Conservation (phyloP, 768 basidiomycete species). For the Mycena galericulata region DNA sequence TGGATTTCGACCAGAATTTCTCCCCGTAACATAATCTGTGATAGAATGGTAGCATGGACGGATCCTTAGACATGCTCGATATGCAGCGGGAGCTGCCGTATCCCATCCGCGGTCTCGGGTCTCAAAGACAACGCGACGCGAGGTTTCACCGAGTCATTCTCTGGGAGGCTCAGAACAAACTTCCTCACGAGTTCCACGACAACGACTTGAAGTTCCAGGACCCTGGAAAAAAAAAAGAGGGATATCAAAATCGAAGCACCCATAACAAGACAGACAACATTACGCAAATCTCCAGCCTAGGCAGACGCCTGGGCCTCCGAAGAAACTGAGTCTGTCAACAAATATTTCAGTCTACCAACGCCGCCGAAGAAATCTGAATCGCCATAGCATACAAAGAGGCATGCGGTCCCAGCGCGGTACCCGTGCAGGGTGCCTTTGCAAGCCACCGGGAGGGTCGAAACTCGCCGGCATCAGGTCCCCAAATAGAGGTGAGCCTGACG, state of each 20-base stretch:
- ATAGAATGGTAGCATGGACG: too few relatives aligned
- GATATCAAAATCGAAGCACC: too few relatives aligned
- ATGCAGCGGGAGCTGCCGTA: constrained; percentile 9
- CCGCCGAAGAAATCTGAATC: too few relatives aligned
- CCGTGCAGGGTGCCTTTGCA: constrained; percentile 7
- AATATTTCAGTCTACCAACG: not conserved
- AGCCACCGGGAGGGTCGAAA: constrained; percentile 30
- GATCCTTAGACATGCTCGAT: not conserved
- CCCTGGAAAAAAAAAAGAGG: constrained; percentile 2
- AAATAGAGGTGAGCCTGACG: constrained; percentile 20
- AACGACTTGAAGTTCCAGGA: constrained; percentile 32
- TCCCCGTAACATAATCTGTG: too few relatives aligned
- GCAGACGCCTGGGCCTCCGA: constrained; percentile 4
- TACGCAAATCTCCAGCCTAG: constrained; percentile 35
- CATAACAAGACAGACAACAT: not conserved
- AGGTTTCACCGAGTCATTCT: not conserved
- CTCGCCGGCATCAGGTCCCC: constrained; percentile 36
- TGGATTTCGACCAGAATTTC: too few relatives aligned
- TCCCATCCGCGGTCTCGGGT: constrained; percentile 3
- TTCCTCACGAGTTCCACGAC: constrained; percentile 24
- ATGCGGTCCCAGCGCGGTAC: constrained; percentile 4
- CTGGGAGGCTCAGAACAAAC: too few relatives aligned
- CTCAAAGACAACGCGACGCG: not conserved
- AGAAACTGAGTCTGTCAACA: not conserved
- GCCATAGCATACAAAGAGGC: constrained; percentile 5